phyloP scores from a whole-genome alignment of 345 rosid species.

The Durio zibethinus region DNA sequence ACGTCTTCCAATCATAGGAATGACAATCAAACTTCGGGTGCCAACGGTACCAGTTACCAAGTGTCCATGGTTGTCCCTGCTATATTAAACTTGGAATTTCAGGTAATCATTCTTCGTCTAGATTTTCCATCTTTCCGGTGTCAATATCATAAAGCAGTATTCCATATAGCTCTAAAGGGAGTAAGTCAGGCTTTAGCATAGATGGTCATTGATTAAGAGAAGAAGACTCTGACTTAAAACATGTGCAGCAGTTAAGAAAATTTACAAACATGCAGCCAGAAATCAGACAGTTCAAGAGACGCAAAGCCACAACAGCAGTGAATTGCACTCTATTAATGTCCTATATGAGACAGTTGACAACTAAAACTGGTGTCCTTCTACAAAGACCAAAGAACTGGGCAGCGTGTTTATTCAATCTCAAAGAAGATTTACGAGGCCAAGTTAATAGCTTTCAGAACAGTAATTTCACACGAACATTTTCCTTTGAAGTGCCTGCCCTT shows the following conservation, averaged over 20 bases:
- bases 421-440: conserved; percentile 17
- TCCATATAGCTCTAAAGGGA: not conserved
- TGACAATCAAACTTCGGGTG: not conserved
- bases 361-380: conserved; percentile 20
- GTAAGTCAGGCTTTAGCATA: conserved; percentile 12
- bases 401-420: conserved; percentile 27
- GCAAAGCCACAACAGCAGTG: conserved; percentile 16
- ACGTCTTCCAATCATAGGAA: not conserved
- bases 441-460: conserved; percentile 22
- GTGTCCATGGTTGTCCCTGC: not conserved
- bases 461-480: conserved; percentile 4
- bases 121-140: not conserved
- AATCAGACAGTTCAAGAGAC: not conserved
- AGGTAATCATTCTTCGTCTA: not conserved
- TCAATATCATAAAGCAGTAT: not conserved
- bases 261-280: conserved; percentile 20
- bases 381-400: conserved; percentile 15
- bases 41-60: not conserved
- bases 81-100: not conserved
- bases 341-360: conserved; percentile 18
- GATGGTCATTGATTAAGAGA: conserved; percentile 34
- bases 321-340: conserved; percentile 22
- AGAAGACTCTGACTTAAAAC: not conserved
- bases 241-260: not conserved
- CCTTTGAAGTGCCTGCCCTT: conserved; percentile 20